phyloP scores from a whole-genome alignment of 345 rosid genomes.

The Litchi chinensis region DNA sequence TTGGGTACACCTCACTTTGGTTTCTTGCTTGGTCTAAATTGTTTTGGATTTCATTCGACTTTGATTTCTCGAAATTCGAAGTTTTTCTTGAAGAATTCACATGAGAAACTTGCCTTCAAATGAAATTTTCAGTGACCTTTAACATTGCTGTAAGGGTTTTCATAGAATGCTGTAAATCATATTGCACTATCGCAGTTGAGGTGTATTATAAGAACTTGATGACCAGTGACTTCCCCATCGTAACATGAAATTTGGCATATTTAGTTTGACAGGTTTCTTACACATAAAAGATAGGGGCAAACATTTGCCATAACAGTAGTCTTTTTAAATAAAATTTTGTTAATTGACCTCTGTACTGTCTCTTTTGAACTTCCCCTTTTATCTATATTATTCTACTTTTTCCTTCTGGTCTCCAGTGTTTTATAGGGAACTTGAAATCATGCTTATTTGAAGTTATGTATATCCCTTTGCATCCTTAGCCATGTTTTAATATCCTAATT shows the following conservation, averaged over 20 bases:
- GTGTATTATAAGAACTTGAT: slow-evolving; percentile 5
- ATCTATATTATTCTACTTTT: background rate
- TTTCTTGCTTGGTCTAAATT: background rate
- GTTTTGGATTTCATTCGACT: background rate
- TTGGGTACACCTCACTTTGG: slow-evolving; percentile 52
- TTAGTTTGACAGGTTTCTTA: background rate
- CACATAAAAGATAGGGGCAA: background rate
- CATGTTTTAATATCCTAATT: background rate
- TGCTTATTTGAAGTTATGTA: slow-evolving; percentile 15
- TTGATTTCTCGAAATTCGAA: background rate
- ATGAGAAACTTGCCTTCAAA: background rate
- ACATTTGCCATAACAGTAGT: background rate
- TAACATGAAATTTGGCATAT: background rate
- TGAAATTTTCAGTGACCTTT: background rate
- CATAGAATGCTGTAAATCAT: background rate
- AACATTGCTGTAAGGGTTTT: background rate
- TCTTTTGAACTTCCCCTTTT: slow-evolving; percentile 4
- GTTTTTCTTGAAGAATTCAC: background rate
- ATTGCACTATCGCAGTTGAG: background rate
- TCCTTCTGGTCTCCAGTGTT: background rate
- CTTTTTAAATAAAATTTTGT: background rate
- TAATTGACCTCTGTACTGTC: too few species aligned
- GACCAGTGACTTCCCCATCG: background rate
- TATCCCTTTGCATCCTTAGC: background rate
- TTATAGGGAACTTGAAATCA: background rate